Conservation (phyloP, 805 yeast genomes). For the Vanderwaltozyma polyspora region DNA sequence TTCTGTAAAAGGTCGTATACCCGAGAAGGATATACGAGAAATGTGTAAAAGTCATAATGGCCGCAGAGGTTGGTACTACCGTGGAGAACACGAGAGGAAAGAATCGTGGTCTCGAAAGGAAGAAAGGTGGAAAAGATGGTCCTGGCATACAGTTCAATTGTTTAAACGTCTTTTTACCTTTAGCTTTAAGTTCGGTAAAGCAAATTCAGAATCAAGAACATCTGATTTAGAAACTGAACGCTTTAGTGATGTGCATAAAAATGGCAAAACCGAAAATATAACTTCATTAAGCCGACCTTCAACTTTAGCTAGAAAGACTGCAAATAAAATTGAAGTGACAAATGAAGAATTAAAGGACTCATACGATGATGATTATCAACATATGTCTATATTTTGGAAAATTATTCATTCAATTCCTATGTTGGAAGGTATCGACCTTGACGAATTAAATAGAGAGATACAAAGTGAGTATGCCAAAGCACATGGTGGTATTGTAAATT, state of each 20-base stretch:
- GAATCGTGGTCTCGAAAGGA: conserved; percentile 24
- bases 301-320: conserved; percentile 8
- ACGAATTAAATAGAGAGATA: conserved; percentile 19
- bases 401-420: conserved; percentile 21
- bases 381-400: conserved; percentile 20
- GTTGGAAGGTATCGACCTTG: conserved; percentile 25
- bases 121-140: conserved; percentile 13
- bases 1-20: conserved; percentile 16
- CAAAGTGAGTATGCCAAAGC: conserved; percentile 10
- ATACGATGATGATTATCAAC: neutral
- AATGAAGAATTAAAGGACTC: neutral
- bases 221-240: conserved; percentile 5
- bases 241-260: neutral
- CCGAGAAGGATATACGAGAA: conserved; percentile 15
- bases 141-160: conserved; percentile 19
- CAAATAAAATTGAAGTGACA: neutral
- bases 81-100: conserved; percentile 16
- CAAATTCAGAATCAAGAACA: conserved; percentile 22
- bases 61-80: conserved; percentile 25
- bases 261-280: neutral
- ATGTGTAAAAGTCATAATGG: conserved; percentile 19
- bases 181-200: conserved; percentile 9
- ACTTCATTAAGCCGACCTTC: conserved; percentile 1
- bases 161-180: conserved; percentile 9
- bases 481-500: too few species aligned